phyloP scores from a whole-genome alignment of 495 filamentous ascomycete genomes.

The Penicillium flavigenum region DNA sequence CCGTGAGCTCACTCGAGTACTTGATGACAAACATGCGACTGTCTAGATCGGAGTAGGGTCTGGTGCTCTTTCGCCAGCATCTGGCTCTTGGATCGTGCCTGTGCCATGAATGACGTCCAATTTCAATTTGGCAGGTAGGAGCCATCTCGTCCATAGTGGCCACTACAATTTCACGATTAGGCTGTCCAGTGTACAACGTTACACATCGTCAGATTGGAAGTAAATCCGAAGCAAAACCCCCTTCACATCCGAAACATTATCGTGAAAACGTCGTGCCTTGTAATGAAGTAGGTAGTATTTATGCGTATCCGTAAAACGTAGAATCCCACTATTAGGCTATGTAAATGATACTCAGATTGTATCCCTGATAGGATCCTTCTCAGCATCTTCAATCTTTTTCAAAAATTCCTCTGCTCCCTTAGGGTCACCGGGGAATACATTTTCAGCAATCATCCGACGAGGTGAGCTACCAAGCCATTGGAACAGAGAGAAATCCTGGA shows the following conservation, averaged over 20 bases:
- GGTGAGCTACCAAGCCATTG: conserved; percentile 71
- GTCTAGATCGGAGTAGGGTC: too few relatives aligned
- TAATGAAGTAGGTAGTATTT: neutral
- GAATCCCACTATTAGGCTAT: neutral
- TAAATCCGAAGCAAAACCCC: neutral
- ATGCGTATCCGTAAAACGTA: neutral
- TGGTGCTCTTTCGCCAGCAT: too few relatives aligned
- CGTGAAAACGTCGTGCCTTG: too few relatives aligned
- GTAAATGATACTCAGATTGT: conserved; percentile 1
- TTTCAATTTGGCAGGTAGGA: too few relatives aligned
- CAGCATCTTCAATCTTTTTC: conserved; percentile 52
- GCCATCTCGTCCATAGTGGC: too few relatives aligned
- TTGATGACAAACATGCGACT: too few relatives aligned
- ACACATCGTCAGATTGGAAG: neutral
- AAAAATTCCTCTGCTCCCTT: conserved; percentile 56
- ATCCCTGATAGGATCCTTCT: conserved; percentile 31
- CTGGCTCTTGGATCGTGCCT: too few relatives aligned
- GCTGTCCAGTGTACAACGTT: neutral
- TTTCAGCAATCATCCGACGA: conserved; percentile 57
- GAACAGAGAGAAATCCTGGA: conserved; percentile 63
- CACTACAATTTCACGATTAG: too few relatives aligned
- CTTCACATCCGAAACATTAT: too few relatives aligned
- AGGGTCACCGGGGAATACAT: conserved; percentile 56
- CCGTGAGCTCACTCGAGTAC: too few relatives aligned
- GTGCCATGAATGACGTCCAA: too few relatives aligned